A percentile compares a stretch with the other conserved stretches of the same genome.
Evolutionary conservation across 2,329 filamentous ascomycete genomes (phyloP).

Genomic region (Pseudocercospora fijiensis): DNA sequence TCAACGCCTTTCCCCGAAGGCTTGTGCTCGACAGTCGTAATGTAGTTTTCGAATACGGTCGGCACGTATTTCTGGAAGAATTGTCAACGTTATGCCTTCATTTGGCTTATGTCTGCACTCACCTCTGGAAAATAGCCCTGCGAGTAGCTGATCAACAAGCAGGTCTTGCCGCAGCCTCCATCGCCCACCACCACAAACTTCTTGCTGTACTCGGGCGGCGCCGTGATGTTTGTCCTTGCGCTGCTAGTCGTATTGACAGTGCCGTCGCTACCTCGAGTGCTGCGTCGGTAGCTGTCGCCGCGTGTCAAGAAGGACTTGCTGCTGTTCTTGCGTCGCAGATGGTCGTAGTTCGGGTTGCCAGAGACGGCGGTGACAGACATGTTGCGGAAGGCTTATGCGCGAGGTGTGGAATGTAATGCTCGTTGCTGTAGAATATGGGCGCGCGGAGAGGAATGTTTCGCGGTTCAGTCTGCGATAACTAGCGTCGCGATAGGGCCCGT

Average conservation of each 20-base stretch:
- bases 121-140: conserved; percentile 99
- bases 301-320: conserved; percentile 37
- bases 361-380: conserved; percentile 38
- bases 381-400: conserved; percentile 11
- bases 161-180: conserved; percentile 97
- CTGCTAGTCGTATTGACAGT: conserved; percentile 80
- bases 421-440: conserved; percentile 17
- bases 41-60: conserved; percentile 99
- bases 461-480: conserved; percentile 7
- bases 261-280: conserved; percentile 67
- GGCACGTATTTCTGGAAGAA: conserved; percentile 90
- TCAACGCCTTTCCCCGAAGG: conserved; percentile 91
- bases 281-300: conserved; percentile 43
- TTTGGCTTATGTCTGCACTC: conserved; percentile 35
- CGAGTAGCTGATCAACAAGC: conserved; percentile 96
- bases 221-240: conserved; percentile 79
- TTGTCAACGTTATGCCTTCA: conserved; percentile 3
- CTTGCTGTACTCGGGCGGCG: conserved; percentile 91
- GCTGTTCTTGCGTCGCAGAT: conserved; percentile 57
- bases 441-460: conserved; percentile 9
- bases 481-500: no score
- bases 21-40: conserved; percentile 89
- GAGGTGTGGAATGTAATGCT: neutral
- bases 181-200: conserved; percentile 99
- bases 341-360: conserved; percentile 52